These are phyloP conservation scores for Suhomyces wounanorum DNA, from an alignment of 1,139 yeast genomes.

Conservation along the genomic window DNA sequence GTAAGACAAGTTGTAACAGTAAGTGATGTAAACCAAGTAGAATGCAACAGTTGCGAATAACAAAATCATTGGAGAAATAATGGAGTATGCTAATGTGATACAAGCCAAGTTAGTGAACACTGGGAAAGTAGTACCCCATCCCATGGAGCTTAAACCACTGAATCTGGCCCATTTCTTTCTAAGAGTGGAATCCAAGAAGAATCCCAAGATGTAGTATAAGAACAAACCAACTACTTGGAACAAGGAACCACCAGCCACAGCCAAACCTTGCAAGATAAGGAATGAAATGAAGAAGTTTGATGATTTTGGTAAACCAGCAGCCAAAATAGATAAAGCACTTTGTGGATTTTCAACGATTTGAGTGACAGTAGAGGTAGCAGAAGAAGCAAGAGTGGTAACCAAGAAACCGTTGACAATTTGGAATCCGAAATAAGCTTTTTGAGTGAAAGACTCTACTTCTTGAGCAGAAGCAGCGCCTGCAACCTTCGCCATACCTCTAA, in stretches of 20 bases:
- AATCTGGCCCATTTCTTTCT: conserved; percentile 83
- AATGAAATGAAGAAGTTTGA: conserved; percentile 82
- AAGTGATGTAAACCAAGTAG: conserved; percentile 73
- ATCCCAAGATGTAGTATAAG: conserved; percentile 69
- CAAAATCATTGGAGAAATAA: conserved; percentile 75
- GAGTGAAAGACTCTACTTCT: conserved; percentile 70
- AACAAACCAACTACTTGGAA: conserved; percentile 76
- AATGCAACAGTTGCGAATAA: conserved; percentile 72
- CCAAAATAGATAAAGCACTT: conserved; percentile 66
- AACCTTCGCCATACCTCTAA: conserved; percentile 63
- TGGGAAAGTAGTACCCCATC: conserved; percentile 93
- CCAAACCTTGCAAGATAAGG: conserved; percentile 77
- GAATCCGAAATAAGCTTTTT: conserved; percentile 71
- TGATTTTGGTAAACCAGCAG: conserved; percentile 80
- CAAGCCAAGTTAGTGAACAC: conserved; percentile 80
- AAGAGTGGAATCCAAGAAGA: conserved; percentile 74
- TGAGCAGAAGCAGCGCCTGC: conserved; percentile 69
- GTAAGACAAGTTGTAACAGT: conserved; percentile 76
- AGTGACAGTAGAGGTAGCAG: conserved; percentile 74
- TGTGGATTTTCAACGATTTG: conserved; percentile 65
- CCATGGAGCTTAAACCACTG: conserved; percentile 58
- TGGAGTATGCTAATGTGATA: conserved; percentile 74
- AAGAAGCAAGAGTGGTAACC: conserved; percentile 68
- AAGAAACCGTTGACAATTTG: conserved; percentile 71
- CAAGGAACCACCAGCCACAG: conserved; percentile 77